Conservation (phyloP, 345 rosid genomes). For the Cardamine occulta region DNA sequence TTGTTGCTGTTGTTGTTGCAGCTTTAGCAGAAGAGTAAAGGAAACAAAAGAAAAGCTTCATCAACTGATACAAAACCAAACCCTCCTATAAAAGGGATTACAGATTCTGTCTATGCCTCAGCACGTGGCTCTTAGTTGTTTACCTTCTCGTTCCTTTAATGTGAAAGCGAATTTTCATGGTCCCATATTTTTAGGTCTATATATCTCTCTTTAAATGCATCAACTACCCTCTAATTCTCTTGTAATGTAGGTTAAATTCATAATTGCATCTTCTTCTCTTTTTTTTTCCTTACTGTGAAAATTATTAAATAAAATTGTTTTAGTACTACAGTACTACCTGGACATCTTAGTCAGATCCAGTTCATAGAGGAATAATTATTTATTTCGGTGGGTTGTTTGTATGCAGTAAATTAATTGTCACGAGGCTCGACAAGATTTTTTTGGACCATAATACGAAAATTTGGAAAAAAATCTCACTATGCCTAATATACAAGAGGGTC, state of each 20-base stretch:
- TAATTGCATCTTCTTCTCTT: not conserved
- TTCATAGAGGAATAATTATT: slow-evolving; percentile 40
- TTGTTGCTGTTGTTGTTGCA: slow-evolving; percentile 23
- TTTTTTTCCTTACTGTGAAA: slow-evolving; percentile 4
- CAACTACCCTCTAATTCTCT: slow-evolving; percentile 19
- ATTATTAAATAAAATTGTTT: slow-evolving; percentile 19
- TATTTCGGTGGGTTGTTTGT: slow-evolving; percentile 35
- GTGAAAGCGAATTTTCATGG: slow-evolving; percentile 41
- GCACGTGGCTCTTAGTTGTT: slow-evolving; percentile 30
- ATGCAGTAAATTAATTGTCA: slow-evolving; percentile 31
- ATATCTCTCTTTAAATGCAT: slow-evolving; percentile 27
- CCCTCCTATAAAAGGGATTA: slow-evolving; percentile 19
- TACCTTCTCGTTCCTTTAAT: slow-evolving; percentile 22
- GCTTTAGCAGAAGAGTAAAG: slow-evolving; percentile 49
- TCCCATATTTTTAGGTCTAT: slow-evolving; percentile 36
- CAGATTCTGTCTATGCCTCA: slow-evolving; percentile 34
- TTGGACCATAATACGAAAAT: slow-evolving; percentile 11
- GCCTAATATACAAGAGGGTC: not conserved
- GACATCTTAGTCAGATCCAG: slow-evolving; percentile 35
- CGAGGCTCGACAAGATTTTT: slow-evolving; percentile 39
- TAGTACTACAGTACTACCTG: slow-evolving; percentile 33
- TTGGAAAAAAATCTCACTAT: slow-evolving; percentile 13
- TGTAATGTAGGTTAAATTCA: not conserved
- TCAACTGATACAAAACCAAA: slow-evolving; percentile 15
- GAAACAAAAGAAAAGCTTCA: slow-evolving; percentile 30